phyloP scores from a whole-genome alignment of 106 monocot genomes.

The Dioscorea alata region DNA sequence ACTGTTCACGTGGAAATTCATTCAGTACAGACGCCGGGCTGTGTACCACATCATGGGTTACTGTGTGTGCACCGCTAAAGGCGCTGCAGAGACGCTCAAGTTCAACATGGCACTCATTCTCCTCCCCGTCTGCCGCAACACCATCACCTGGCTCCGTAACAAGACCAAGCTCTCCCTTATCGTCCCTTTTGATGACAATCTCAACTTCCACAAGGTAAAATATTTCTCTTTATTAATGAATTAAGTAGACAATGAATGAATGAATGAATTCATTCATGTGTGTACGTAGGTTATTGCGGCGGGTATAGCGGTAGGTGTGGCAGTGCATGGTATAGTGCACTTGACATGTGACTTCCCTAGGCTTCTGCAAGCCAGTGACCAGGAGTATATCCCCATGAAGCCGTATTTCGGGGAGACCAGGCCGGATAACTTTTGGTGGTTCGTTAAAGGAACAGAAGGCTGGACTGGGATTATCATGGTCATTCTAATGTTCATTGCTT shows the following conservation, averaged over 20 bases:
- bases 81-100: constrained; percentile 92
- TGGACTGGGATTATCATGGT: constrained; percentile 92
- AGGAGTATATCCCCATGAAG: constrained; percentile 63
- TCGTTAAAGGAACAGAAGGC: constrained; percentile 89
- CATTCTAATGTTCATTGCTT: constrained; percentile 74
- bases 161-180: constrained; percentile 51
- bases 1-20: constrained; percentile 83
- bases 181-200: constrained; percentile 87
- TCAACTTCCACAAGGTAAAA: constrained; percentile 87
- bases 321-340: constrained; percentile 62
- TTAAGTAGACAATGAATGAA: too few relatives aligned
- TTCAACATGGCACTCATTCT: constrained; percentile 97
- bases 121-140: constrained; percentile 91
- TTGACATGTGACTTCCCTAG: constrained; percentile 92
- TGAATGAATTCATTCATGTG: too few relatives aligned
- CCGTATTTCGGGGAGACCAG: constrained; percentile 54
- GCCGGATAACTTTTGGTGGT: constrained; percentile 96
- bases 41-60: constrained; percentile 89
- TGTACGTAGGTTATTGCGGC: constrained; percentile 53
- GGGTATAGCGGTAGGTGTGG: constrained; percentile 49
- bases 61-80: constrained; percentile 88
- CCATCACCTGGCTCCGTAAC: constrained; percentile 89
- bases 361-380: constrained; percentile 60
- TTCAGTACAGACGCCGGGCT: constrained; percentile 66
- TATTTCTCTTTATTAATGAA: too few relatives aligned